Conservation (phyloP, 768 basidiomycete genomes). For the Coprinellus micaceus region DNA sequence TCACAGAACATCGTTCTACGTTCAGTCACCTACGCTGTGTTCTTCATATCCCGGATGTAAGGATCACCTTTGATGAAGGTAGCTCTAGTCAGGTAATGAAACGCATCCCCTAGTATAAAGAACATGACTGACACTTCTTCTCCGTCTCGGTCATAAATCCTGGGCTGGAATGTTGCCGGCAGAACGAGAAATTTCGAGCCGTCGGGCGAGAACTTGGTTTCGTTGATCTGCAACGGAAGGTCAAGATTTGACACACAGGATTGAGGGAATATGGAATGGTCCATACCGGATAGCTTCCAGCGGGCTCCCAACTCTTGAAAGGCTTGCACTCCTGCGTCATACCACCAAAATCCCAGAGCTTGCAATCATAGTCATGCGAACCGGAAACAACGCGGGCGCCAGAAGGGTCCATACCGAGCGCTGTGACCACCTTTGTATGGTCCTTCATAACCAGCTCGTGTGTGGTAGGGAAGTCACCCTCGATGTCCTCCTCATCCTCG, state of each 20-base stretch:
- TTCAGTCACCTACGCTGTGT: constrained; percentile 76
- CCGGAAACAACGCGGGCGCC: constrained; percentile 90
- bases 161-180: constrained; percentile 85
- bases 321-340: constrained; percentile 90
- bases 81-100: constrained; percentile 59
- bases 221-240: constrained; percentile 63
- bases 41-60: constrained; percentile 97
- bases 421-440: constrained; percentile 93
- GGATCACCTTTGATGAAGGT: constrained; percentile 92
- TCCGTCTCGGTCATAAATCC: constrained; percentile 88
- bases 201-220: constrained; percentile 84
- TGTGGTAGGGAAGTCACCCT: constrained; percentile 73
- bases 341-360: constrained; percentile 98
- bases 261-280: constrained; percentile 16
- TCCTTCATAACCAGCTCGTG: constrained; percentile 93
- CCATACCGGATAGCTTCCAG: constrained; percentile 85
- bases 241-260: neutral
- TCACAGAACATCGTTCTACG: neutral
- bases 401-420: constrained; percentile 87
- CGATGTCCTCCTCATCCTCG: constrained; percentile 48
- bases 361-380: constrained; percentile 96
- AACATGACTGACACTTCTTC: constrained; percentile 74
- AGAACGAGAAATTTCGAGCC: constrained; percentile 83
- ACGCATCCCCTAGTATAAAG: constrained; percentile 23
- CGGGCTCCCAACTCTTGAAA: constrained; percentile 95